Evolutionary conservation across 2,329 filamentous ascomycete species (phyloP).

Genomic region (Penicillium decumbens): DNA sequence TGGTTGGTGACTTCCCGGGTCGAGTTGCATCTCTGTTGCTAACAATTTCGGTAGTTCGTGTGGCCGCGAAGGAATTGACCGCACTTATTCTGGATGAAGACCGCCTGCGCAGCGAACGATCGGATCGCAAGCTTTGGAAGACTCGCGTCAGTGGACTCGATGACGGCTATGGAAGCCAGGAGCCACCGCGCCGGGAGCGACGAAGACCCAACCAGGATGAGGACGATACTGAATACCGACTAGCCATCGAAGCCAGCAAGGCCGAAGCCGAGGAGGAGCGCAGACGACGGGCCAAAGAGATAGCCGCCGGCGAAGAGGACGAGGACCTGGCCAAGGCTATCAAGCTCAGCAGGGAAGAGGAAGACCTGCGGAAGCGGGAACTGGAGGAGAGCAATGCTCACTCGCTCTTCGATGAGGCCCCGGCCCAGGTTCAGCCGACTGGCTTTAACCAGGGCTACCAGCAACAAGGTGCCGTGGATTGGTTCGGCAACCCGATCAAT

Average conservation of each 20-base stretch:
- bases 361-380: constrained; percentile 73
- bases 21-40: neutral
- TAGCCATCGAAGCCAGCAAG: constrained; percentile 93
- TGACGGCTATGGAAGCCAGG: constrained; percentile 55
- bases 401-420: constrained; percentile 80
- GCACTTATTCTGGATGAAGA: constrained; percentile 91
- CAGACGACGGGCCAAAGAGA: constrained; percentile 60
- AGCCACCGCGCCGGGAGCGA: constrained; percentile 43
- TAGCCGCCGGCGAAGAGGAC: constrained; percentile 65
- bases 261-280: constrained; percentile 87
- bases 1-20: constrained; percentile 54
- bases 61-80: constrained; percentile 93
- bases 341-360: constrained; percentile 91
- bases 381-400: constrained; percentile 80
- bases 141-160: constrained; percentile 91
- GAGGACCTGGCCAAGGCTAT: constrained; percentile 93
- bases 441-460: constrained; percentile 97
- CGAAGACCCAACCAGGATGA: constrained; percentile 62
- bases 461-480: constrained; percentile 92
- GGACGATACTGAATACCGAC: constrained; percentile 78
- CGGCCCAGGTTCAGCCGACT: constrained; percentile 70
- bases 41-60: constrained; percentile 61
- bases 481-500: constrained; percentile 92
- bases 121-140: constrained; percentile 92
- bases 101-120: constrained; percentile 79